Percentiles rank a stretch among this genome's conserved stretches.
phyloP scores from a whole-genome alignment of 73 alveolate genomes.

The Blepharisma stoltei region DNA sequence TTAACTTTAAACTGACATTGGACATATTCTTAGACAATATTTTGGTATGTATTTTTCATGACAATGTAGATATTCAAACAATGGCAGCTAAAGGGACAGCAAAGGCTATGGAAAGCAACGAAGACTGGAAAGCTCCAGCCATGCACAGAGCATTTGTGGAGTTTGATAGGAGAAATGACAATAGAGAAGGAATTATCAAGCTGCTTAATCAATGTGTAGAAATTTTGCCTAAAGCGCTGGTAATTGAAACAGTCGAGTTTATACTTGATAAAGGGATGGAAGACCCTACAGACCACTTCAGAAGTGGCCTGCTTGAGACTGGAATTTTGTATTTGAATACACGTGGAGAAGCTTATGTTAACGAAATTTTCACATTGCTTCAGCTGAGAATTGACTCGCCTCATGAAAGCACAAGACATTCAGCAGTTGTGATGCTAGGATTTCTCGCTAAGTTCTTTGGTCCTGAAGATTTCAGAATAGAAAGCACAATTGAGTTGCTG shows the following conservation, averaged over 20 bases:
- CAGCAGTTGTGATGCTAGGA: slow-evolving; percentile 24
- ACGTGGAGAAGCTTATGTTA: not conserved
- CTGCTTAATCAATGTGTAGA: slow-evolving; percentile 6
- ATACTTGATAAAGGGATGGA: slow-evolving; percentile 7
- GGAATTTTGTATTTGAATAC: not conserved
- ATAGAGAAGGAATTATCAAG: not conserved
- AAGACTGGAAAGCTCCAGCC: slow-evolving; percentile 2
- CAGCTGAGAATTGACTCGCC: slow-evolving; percentile 3
- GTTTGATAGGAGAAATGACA: not conserved
- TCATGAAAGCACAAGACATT: not conserved
- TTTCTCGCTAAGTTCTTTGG: slow-evolving; percentile 14
- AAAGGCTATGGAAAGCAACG: not conserved
- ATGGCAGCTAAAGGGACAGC: not conserved
- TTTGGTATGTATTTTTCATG: not conserved
- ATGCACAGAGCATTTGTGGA: not conserved
- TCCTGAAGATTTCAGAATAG: slow-evolving; percentile 16
- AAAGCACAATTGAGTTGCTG: slow-evolving; percentile 22
- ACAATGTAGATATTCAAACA: not conserved
- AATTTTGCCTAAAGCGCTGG: not conserved
- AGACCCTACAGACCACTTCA: not conserved
- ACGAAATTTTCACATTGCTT: slow-evolving; percentile 9
- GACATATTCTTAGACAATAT: not conserved
- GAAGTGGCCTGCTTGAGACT: not conserved
- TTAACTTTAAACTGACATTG: not conserved
- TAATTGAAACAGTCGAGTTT: not conserved